phyloP scores from a whole-genome alignment of 1,284 basidiomycete species.

The Fistulina hepatica region DNA sequence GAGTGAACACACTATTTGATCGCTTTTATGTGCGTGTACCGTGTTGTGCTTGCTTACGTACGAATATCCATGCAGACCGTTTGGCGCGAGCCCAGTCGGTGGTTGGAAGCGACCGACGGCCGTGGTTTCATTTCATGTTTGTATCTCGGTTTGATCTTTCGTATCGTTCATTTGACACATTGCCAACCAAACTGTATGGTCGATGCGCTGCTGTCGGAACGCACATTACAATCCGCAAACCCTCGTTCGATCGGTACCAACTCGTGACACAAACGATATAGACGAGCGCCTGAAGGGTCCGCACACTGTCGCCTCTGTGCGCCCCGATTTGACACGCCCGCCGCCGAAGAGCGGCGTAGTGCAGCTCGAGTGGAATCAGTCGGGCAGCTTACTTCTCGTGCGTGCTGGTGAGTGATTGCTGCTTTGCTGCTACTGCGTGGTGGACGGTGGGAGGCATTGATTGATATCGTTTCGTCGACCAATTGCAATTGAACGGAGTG shows the following conservation, averaged over 20 bases:
- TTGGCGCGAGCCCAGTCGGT: conserved; percentile 74
- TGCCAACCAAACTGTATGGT: neutral
- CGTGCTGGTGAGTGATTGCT: conserved; percentile 45
- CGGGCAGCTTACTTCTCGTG: conserved; percentile 59
- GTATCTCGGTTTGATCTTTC: conserved; percentile 1
- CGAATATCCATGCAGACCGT: conserved; percentile 36
- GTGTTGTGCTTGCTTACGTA: no score
- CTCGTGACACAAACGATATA: no score
- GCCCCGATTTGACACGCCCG: conserved; percentile 45
- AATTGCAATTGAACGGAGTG: no score
- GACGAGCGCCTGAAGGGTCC: conserved; percentile 56
- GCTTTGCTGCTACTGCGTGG: neutral
- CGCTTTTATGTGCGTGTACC: no score
- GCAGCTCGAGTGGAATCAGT: conserved; percentile 70
- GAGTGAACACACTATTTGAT: no score
- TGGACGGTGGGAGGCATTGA: no score
- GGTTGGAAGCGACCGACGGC: conserved; percentile 70
- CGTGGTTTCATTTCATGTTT: conserved; percentile 78
- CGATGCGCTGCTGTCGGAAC: no score
- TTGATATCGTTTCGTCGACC: no score
- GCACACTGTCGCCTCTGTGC: conserved; percentile 37
- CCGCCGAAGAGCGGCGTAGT: conserved; percentile 52
- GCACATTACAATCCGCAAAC: no score
- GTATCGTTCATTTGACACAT: neutral
- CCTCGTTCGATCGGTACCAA: neutral